Base-by-base conservation (phyloP, 2,329 filamentous ascomycete species). In the Emericellopsis cladophorae region DNA sequence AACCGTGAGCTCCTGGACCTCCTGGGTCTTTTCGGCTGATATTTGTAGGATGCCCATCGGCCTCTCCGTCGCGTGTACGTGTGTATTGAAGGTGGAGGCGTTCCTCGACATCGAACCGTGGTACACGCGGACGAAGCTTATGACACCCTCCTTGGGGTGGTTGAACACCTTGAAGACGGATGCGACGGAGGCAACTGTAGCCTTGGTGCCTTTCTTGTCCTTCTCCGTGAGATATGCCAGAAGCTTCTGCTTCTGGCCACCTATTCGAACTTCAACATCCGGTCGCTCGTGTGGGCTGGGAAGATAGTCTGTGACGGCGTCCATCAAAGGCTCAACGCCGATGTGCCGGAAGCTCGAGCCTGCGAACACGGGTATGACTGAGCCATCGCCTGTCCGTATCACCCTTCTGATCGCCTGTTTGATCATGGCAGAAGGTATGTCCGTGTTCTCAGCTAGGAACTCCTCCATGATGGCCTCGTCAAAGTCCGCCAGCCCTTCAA, bases 81-180 rank as follows among this genome's bases (percentile, higher is more conserved):
- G 87, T 10, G 89, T 92, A 56, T 96, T 96, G 76, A 83, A 96
- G 22, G 93, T 75, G 3, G 79, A 65, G 9, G 79, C 72, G 49
- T 86, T 87, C 37, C 80, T 79, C 43, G 79, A 76, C 40, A 98
- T 65, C 2, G 76, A 74, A 9, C 92, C 92, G 22, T 87, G 84
- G 59, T 96, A 96, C 7, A 95, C 86, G 33, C 92, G 79, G 9
- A 96, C 81, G 54, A 93, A 96, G 46, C 93, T 88, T 44, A 96
- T 71, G 41, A 93, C 81, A 15, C 92, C 92, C 42, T 88, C 80
- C 47, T 82, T 82, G 8, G 84, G 68, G 53, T 96, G 90, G 48
- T 90, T 83, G 47, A 92, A 87, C 6, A 96, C 92, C 60, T 98
- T 98, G 73, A 96, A 98, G 2, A 96, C 75, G 14, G 82, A 84